Conservation (phyloP, 2,329 filamentous ascomycete genomes). For the Taxawa tesnikishii region DNA sequence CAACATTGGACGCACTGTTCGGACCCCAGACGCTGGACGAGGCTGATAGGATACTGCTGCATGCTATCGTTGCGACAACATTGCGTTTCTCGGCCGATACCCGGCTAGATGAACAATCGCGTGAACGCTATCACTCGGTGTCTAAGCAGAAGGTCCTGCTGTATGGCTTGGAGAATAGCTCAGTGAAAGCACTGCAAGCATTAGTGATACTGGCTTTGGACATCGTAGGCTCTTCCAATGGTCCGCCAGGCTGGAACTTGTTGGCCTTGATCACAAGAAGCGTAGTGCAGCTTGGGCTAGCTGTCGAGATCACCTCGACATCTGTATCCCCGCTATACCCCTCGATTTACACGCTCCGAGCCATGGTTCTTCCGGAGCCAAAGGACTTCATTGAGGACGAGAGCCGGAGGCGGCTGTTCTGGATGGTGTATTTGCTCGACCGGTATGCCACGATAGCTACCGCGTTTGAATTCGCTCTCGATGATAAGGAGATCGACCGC, state of each 20-base stretch:
- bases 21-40: slow-evolving; percentile 65
- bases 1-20: slow-evolving; percentile 72
- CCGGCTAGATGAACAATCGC: slow-evolving; percentile 59
- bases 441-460: slow-evolving; percentile 84
- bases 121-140: slow-evolving; percentile 62
- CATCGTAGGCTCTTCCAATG: slow-evolving; percentile 75
- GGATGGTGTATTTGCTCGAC: slow-evolving; percentile 88
- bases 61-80: slow-evolving; percentile 81
- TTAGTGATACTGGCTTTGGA: slow-evolving; percentile 79
- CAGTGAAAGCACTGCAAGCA: slow-evolving; percentile 76
- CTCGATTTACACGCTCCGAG: slow-evolving; percentile 80
- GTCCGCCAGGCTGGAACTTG: slow-evolving; percentile 84
- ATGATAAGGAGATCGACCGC: slow-evolving; percentile 81
- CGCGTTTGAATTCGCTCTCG: slow-evolving; percentile 80
- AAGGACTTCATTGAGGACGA: slow-evolving; percentile 85
- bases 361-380: slow-evolving; percentile 72
- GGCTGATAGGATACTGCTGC: slow-evolving; percentile 68
- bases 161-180: slow-evolving; percentile 81
- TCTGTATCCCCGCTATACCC: slow-evolving; percentile 66
- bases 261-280: slow-evolving; percentile 80
- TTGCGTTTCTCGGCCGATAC: slow-evolving; percentile 71
- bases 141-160: slow-evolving; percentile 80
- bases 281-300: slow-evolving; percentile 75
- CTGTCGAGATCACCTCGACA: slow-evolving; percentile 70
- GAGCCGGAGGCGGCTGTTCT: slow-evolving; percentile 71